Evolutionary conservation across 805 yeast genomes (phyloP).

Genomic region (Lipomyces orientalis): DNA sequence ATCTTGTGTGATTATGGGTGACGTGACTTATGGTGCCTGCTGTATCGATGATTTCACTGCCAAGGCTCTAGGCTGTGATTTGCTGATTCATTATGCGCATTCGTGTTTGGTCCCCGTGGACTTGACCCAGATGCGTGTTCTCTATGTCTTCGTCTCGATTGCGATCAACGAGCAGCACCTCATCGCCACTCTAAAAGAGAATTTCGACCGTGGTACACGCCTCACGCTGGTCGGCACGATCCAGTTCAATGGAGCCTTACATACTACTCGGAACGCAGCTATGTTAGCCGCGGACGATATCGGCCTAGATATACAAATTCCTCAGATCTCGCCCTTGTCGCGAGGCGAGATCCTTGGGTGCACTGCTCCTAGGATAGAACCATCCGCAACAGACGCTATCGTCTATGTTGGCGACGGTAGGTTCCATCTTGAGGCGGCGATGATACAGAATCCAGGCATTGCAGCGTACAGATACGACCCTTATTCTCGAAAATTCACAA

Average conservation of each 20-base stretch:
- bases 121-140: slow-evolving; percentile 83
- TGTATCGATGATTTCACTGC: slow-evolving; percentile 98
- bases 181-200: slow-evolving; percentile 71
- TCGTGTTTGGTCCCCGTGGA: slow-evolving; percentile 96
- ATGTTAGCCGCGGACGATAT: slow-evolving; percentile 40
- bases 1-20: slow-evolving; percentile 96
- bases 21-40: slow-evolving; percentile 98
- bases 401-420: slow-evolving; percentile 95
- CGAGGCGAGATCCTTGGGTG: slow-evolving; percentile 97
- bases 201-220: slow-evolving; percentile 66
- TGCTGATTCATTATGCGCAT: slow-evolving; percentile 95
- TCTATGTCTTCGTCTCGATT: slow-evolving; percentile 95
- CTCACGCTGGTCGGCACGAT: slow-evolving; percentile 93
- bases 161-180: slow-evolving; percentile 84
- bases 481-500: slow-evolving; percentile 86
- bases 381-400: slow-evolving; percentile 59
- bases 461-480: slow-evolving; percentile 97
- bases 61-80: slow-evolving; percentile 88
- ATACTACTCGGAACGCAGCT: slow-evolving; percentile 69
- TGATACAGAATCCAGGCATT: slow-evolving; percentile 94
- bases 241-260: slow-evolving; percentile 94
- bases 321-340: slow-evolving; percentile 90
- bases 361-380: slow-evolving; percentile 80
- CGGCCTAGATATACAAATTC: slow-evolving; percentile 71
- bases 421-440: slow-evolving; percentile 91